A percentile compares a stretch with the other conserved stretches of the same genome.
Evolutionary conservation across 129 eudicot genomes (phyloP).

Genomic region (sunflower (Helianthus annuus)): HanXRQr2.0-SUNRISE NC_035442.2:133001237-133001736

Average conservation of each 20-base stretch:
- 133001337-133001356: conserved; percentile 82
- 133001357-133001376: conserved; percentile 90
- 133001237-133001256: conserved; percentile 85
- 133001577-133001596: neutral
- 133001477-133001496: conserved; percentile 81
- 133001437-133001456: conserved; percentile 72
- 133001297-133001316: conserved; percentile 88
- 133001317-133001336: conserved; percentile 79
- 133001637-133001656: conserved; percentile 15
- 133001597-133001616: neutral
- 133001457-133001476: conserved; percentile 78
- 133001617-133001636: neutral
- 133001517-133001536: conserved; percentile 69
- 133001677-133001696: conserved; percentile 82
- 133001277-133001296: conserved; percentile 93
- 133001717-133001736: conserved; percentile 95
- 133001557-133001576: conserved; percentile 46
- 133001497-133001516: conserved; percentile 67
- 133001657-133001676: conserved; percentile 92
- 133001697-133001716: conserved; percentile 90
- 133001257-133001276: conserved; percentile 76
- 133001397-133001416: conserved; percentile 84
- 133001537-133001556: conserved; percentile 86
- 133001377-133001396: conserved; percentile 87
- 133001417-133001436: conserved; percentile 69